phyloP scores from a whole-genome alignment of 2,329 filamentous ascomycete genomes.

The Drechmeria coniospora region DNA sequence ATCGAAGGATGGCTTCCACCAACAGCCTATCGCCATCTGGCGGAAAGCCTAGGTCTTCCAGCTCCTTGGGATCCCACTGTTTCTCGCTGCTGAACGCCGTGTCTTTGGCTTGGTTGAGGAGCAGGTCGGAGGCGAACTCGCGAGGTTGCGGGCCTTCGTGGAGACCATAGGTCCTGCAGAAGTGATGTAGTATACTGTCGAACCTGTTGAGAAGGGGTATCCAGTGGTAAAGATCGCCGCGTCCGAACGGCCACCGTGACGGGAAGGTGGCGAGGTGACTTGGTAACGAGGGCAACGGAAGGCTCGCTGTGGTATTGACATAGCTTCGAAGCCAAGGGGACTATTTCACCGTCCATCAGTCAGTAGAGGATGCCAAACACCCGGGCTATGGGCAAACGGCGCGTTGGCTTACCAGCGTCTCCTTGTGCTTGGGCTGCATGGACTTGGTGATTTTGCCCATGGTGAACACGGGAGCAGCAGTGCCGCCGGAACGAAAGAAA shows the following conservation, averaged over 20 bases:
- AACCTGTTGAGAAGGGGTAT: slow-evolving; percentile 88
- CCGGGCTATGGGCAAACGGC: slow-evolving; percentile 1
- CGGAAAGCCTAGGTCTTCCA: slow-evolving; percentile 47
- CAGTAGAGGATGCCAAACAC: too few species aligned
- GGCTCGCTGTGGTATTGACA: slow-evolving; percentile 52
- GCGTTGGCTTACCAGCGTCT: slow-evolving; percentile 41
- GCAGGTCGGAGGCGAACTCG: slow-evolving; percentile 53
- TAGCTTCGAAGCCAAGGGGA: slow-evolving; percentile 79
- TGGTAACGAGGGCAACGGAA: slow-evolving; percentile 62
- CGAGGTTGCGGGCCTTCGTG: slow-evolving; percentile 65
- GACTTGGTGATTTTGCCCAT: slow-evolving; percentile 57
- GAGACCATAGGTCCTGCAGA: slow-evolving; percentile 67
- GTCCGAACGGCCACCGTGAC: slow-evolving; percentile 82
- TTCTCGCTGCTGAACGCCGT: slow-evolving; percentile 33
- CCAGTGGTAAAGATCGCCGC: slow-evolving; percentile 97
- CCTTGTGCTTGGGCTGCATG: slow-evolving; percentile 51
- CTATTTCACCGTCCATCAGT: slow-evolving; percentile 26
- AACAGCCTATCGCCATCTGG: slow-evolving; percentile 67
- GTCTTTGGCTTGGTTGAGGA: slow-evolving; percentile 41
- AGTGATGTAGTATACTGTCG: slow-evolving; percentile 70
- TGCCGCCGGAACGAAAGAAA: slow-evolving; percentile 33
- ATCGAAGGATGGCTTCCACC: slow-evolving; percentile 64
- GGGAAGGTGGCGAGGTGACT: slow-evolving; percentile 67
- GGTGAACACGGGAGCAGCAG: slow-evolving; percentile 39
- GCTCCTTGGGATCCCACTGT: slow-evolving; percentile 26